These are phyloP conservation scores for Tanacetum coccineum DNA, from an alignment of 129 eudicot species.

Conservation along the genomic window DNA sequence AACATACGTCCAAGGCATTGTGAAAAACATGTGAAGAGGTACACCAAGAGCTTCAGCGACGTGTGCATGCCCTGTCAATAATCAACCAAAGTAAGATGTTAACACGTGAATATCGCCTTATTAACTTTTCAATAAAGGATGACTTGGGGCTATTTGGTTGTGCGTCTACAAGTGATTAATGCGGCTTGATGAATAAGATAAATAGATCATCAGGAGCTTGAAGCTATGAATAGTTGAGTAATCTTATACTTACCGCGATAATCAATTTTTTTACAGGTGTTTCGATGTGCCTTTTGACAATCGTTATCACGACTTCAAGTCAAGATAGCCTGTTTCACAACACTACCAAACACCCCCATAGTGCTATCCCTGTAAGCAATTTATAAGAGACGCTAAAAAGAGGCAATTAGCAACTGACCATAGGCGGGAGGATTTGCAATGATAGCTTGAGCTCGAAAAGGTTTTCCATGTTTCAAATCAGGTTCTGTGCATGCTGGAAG, in stretches of 20 bases:
- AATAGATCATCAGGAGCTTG: too few relatives aligned
- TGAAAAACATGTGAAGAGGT: constrained; percentile 95
- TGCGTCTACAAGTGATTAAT: neutral
- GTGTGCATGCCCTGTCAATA: constrained; percentile 75
- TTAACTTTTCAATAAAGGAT: constrained; percentile 3
- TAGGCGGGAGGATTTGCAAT: constrained; percentile 97
- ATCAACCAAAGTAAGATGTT: constrained; percentile 20
- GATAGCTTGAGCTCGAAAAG: constrained; percentile 91
- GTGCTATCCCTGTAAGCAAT: neutral
- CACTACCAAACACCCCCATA: neutral
- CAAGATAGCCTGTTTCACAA: neutral
- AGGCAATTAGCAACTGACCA: constrained; percentile 50
- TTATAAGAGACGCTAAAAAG: neutral
- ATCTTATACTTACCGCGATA: neutral
- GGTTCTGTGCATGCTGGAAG: constrained; percentile 96
- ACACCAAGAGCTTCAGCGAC: constrained; percentile 99
- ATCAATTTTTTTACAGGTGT: neutral
- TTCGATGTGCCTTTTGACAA: too few relatives aligned
- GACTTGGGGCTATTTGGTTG: constrained; percentile 5
- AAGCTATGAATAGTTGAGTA: too few relatives aligned
- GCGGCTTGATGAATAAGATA: constrained; percentile 3
- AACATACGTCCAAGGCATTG: constrained; percentile 99
- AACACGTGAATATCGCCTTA: neutral
- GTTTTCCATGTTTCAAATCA: constrained; percentile 53
- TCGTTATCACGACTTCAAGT: neutral